Evolutionary conservation across 495 filamentous ascomycete genomes (phyloP), one percentile per base, ranked within the genome.

Genomic region (Podospora appendiculata): DNA sequence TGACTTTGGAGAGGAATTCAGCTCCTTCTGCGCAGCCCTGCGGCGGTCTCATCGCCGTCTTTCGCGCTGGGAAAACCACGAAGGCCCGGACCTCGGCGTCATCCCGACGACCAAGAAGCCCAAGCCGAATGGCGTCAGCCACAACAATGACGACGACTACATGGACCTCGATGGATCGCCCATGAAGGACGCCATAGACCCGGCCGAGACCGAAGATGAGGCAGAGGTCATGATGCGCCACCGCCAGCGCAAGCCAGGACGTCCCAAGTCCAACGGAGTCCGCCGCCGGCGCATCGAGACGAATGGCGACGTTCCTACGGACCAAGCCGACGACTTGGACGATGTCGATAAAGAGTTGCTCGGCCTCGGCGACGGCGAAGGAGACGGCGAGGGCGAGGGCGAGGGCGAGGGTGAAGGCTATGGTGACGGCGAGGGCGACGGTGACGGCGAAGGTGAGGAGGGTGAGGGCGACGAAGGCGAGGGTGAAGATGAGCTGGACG

Each of bases 1-100:
- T 47, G 89, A 93, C 62, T 93, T 80, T 62, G 89, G 89, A 45
- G 89, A 93, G 62, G 84, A 89, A 59, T 79, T 84, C 17, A 74
- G 77, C 35, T 78, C 83, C n/a, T 89, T 82, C 54, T 75, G 84
- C 34, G 86, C 87, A 12, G 81, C 87, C 4, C 68, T 92, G 11
- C 76, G 89, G 45, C 81, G 90, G 47, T 78, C 80, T 1, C 66
- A 75, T 10, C 77, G 89, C 18, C 75, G 89, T 50, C 75, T 95
- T n/a, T 73, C 81, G 51, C 80, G 89, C 19, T 90, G 88, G 88
- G 81, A 86, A 45, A 69, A 68, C 42, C 72, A 79, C 34, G 73
- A 76, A 36, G 79, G 66, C 32, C 62, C 69, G 1, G 66, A 70
- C 14, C 60, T 77, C 2, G 73, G 75, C 4, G 67, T 79, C 33